These are phyloP conservation scores for Fusarium ambrosium DNA, from an alignment of 2,329 filamentous ascomycete species.

Conservation along the genomic window DNA sequence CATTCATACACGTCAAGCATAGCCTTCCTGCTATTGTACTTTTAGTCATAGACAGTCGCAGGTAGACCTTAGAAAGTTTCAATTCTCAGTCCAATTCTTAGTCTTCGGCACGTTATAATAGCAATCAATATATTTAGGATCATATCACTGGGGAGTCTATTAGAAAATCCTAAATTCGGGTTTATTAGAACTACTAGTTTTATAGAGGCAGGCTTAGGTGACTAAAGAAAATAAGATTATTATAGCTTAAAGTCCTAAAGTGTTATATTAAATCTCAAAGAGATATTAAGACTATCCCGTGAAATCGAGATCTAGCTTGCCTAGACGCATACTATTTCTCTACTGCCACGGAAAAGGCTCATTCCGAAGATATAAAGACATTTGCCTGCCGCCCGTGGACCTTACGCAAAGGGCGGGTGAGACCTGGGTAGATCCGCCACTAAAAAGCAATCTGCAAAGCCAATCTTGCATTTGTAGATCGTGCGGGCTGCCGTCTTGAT, in stretches of 20 bases:
- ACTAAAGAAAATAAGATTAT: too few relatives aligned
- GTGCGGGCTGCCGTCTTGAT: background rate
- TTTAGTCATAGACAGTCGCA: background rate
- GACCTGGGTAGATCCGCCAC: background rate
- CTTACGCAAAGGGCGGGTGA: background rate
- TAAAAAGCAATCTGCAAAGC: background rate
- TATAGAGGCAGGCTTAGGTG: background rate
- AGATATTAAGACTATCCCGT: too few relatives aligned
- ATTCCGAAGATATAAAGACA: background rate
- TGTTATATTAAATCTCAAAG: too few relatives aligned
- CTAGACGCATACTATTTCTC: background rate
- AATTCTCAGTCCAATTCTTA: background rate
- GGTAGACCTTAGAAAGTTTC: background rate
- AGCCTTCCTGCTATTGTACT: background rate
- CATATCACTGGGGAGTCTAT: too few relatives aligned
- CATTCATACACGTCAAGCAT: background rate
- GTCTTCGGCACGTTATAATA: background rate
- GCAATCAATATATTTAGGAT: rapidly evolving
- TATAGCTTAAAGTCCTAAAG: too few relatives aligned
- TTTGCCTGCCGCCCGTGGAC: background rate
- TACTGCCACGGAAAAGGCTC: background rate
- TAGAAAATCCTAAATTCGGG: rapidly evolving
- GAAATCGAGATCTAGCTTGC: rapidly evolving
- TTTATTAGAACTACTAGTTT: background rate
- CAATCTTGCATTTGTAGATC: background rate